A percentile compares a stretch with the other conserved stretches of the same genome.
Conservation (phyloP, 2,329 filamentous ascomycete genomes). For the Colletotrichum sp. region DNA sequence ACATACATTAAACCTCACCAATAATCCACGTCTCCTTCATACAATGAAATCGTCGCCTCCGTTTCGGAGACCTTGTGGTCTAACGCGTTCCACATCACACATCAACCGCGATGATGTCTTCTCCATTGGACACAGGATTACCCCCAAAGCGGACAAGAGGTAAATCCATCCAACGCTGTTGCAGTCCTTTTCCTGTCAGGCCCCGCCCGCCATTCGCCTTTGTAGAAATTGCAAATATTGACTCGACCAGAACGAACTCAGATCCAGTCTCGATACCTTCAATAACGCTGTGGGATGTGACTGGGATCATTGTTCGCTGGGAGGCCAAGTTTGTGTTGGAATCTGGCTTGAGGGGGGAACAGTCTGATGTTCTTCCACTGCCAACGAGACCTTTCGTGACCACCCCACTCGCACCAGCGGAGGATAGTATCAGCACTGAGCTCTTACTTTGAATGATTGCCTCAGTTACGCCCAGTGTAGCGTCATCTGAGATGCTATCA, state of each 20-base stretch:
- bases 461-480: background rate
- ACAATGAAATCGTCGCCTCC: background rate
- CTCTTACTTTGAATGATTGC: background rate
- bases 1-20: background rate
- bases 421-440: background rate
- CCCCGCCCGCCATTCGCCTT: background rate
- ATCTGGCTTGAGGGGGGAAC: slow-evolving; percentile 26
- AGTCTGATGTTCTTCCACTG: background rate
- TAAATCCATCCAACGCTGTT: background rate
- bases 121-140: background rate
- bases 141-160: background rate
- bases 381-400: background rate
- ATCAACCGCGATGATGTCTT: background rate
- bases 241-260: background rate
- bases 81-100: background rate
- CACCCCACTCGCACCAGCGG: background rate
- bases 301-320: slow-evolving; percentile 25
- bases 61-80: background rate
- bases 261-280: background rate
- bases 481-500: background rate
- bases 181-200: background rate
- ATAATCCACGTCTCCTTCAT: background rate
- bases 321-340: slow-evolving; percentile 29
- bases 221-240: slow-evolving; percentile 13
- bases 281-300: background rate